Base-by-base conservation (phyloP, 768 basidiomycete species). In the Pleurotus platypus region DNA sequence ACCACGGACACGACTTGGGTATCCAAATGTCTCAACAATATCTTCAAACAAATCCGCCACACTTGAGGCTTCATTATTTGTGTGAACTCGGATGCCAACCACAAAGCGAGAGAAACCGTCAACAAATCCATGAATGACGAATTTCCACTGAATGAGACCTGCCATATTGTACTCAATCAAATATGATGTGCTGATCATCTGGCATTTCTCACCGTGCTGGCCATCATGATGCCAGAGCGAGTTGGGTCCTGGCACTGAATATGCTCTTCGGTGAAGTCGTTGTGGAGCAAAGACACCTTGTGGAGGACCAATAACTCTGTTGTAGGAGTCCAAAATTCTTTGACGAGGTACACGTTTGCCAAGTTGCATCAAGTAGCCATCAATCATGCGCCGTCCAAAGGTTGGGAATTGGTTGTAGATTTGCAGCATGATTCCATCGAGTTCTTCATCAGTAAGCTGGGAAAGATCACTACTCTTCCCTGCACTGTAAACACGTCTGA, bases 41-140 rank as follows among this genome's bases (percentile, higher is more conserved):
- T 57, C 47, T 13, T 61, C n/a, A 46, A 67, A 72, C 11, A 60
- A 49, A 2, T 37, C 15, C 18, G 58, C 59, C 5, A 70, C 67
- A 6, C 68, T 70, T 0, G 26, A 16, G 3, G 67, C 54, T 3
- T 61, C 48, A 49, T 71, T 73, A 59, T 72, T 72, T 39, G 67
- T 67, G 27, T 58, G 56, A 42, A 67, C 68, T 3, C 53, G 58
- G 3, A 71, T 62, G 50, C 68, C 70, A 12, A 67, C 61, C 3
- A 76, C 63, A 12, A 70, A 66, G 1, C 70, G 60, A 46, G 70
- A 72, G 59, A 69, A 71, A 0, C 77, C 77, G 61, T 78, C 75
- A 35, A 72, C 67, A 50, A 72, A 70, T 4, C 58, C 67, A 62
- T 71, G 68, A 26, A 68, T 67, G 20, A 20, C 20, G 20, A 20